phyloP scores from a whole-genome alignment of 2,329 filamentous ascomycete genomes.

The Sclerotinia spermophila region DNA sequence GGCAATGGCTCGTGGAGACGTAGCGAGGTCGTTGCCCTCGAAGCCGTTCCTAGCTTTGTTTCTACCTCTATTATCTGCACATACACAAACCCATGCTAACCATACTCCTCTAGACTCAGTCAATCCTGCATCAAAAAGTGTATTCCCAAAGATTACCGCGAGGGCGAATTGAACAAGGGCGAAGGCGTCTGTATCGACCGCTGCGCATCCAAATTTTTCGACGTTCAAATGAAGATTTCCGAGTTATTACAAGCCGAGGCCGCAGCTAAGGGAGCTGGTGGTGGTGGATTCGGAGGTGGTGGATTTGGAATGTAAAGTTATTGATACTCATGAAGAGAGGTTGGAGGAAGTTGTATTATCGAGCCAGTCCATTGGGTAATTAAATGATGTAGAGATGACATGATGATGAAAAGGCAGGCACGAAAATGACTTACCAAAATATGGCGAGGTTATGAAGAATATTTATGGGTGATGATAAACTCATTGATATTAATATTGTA shows the following conservation, averaged over 20 bases:
- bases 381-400: conserved; percentile 4
- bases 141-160: conserved; percentile 86
- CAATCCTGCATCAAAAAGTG: conserved; percentile 93
- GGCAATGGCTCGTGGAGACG: background rate
- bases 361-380: background rate
- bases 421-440: background rate
- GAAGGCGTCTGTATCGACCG: conserved; percentile 97
- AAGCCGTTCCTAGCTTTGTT: background rate
- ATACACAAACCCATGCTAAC: conserved; percentile 21
- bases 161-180: conserved; percentile 97
- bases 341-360: background rate
- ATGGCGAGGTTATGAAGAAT: background rate
- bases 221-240: conserved; percentile 95
- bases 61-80: too few relatives aligned
- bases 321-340: background rate
- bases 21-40: background rate
- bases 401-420: background rate
- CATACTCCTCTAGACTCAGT: conserved; percentile 58
- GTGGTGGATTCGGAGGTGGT: conserved; percentile 45
- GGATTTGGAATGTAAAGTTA: conserved; percentile 41
- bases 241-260: conserved; percentile 94
- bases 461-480: background rate
- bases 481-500: conserved; percentile 23
- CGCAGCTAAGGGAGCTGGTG: conserved; percentile 57
- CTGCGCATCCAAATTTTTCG: conserved; percentile 97